Evolutionary conservation across 768 basidiomycete species (phyloP), one percentile per base, ranked within the genome.

Genomic region (Lactarius deliciosus): DNA sequence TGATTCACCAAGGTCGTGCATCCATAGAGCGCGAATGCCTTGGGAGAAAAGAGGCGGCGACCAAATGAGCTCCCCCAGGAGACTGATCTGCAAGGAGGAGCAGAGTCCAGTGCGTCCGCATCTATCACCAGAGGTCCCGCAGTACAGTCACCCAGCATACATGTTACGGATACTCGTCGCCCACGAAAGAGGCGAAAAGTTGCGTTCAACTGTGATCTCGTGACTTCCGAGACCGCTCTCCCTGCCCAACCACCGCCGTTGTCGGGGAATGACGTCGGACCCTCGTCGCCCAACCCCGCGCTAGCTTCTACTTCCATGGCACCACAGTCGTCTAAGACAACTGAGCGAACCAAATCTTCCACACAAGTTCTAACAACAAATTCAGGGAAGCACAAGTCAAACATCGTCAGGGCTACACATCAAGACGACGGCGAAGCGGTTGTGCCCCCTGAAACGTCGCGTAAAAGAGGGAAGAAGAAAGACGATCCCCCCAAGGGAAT

Each of bases 111-210:
- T 20, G 38, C 30, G 22, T 41, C 16, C 25, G 16, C 53, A 28
- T 36, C 58, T 43, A 25, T 45, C 15, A 20, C 45, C 13, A 28
- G 8, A 18, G 25, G 36, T 38, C 25, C 22, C 5, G 8, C 22
- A 22, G 41, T 45, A 8, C 55, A 50, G 20, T 36, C 3, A 61
- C 22, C 66, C 2, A n/a, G 47, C 15, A 20, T 28, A 11, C 41
- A 41, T 30, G 57, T 5, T 18, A 30, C 41, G 40, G 41, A 13
- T 11, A 38, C 36, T 18, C n/a, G 43, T 53, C 50, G 5, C 20
- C 66, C 58, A 13, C 55, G 20, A n/a, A 65, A 70, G 53, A 64
- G 16, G 67, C 67, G 38, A 34, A 70, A 63, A 38, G 61, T 70
- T 28, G 15, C 53, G 9, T 64, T 62, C 34, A 22, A 47, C 6